Evolutionary conservation across 768 basidiomycete species (phyloP).

Genomic region (Coprinopsis sp.): DNA sequence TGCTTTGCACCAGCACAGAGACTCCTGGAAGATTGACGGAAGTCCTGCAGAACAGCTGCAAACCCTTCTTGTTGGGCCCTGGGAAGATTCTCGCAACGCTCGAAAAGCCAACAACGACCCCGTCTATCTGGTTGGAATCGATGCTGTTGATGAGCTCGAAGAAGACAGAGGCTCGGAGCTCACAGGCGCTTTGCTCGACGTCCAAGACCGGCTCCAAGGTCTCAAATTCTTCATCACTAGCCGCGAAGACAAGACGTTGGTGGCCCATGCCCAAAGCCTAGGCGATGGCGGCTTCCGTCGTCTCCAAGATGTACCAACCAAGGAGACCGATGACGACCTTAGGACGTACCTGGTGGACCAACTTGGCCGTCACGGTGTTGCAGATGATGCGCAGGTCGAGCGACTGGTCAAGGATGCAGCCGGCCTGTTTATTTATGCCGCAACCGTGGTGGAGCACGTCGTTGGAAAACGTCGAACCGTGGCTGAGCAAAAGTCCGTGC

Average conservation of each 20-base stretch:
- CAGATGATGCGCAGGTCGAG: not conserved
- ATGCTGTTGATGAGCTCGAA: too few species aligned
- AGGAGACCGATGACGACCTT: slow-evolving; percentile 1
- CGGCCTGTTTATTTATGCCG: too few species aligned
- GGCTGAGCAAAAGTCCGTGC: too few species aligned
- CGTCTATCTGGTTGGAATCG: too few species aligned
- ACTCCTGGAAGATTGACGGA: slow-evolving; percentile 8
- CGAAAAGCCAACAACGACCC: not conserved
- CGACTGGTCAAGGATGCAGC: slow-evolving; percentile 11
- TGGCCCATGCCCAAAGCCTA: not conserved
- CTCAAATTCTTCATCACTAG: too few species aligned
- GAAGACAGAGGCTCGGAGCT: slow-evolving; percentile 12
- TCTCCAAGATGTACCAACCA: slow-evolving; percentile 1
- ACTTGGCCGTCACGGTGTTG: slow-evolving; percentile 1
- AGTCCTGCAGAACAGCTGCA: slow-evolving; percentile 8
- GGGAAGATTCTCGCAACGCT: slow-evolving; percentile 8
- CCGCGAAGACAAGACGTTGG: not conserved
- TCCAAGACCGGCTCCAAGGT: too few species aligned
- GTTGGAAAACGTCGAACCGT: too few species aligned
- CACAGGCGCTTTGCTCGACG: slow-evolving; percentile 11
- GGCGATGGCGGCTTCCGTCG: too few species aligned
- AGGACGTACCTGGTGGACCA: slow-evolving; percentile 2
- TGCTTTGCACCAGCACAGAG: slow-evolving; percentile 10
- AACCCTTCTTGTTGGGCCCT: slow-evolving; percentile 12
- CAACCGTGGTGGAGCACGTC: slow-evolving; percentile 19